Conservation (phyloP, 2,329 filamentous ascomycete genomes). For the Paraphaeosphaeria sporulosa region DNA sequence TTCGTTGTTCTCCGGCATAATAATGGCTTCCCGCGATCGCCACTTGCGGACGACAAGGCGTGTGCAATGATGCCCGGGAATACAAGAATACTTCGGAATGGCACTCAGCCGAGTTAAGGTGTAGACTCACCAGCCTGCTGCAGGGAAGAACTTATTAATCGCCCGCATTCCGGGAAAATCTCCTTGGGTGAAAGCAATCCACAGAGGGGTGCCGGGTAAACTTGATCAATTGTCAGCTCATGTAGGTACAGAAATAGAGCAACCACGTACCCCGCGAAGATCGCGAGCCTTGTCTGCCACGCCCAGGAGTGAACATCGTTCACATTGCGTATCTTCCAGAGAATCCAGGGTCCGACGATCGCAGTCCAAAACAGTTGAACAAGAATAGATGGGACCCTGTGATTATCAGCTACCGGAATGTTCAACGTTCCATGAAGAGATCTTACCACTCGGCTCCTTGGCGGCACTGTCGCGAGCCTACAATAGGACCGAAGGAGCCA, state of each 20-base stretch:
- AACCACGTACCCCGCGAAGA: constrained; percentile 43
- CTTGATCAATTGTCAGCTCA: constrained; percentile 33
- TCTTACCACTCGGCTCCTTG: constrained; percentile 71
- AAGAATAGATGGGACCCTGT: constrained; percentile 47
- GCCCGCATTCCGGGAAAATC: constrained; percentile 27
- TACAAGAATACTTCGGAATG: constrained; percentile 1
- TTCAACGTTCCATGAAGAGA: not conserved
- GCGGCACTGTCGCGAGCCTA: constrained; percentile 53
- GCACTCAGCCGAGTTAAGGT: constrained; percentile 3
- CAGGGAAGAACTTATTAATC: constrained; percentile 43
- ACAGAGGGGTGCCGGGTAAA: constrained; percentile 47
- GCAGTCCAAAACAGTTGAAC: constrained; percentile 48
- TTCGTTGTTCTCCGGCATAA: not conserved
- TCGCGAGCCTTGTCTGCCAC: constrained; percentile 49
- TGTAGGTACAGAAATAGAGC: not conserved
- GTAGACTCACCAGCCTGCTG: constrained; percentile 45
- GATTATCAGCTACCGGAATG: constrained; percentile 16
- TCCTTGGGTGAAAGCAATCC: constrained; percentile 48
- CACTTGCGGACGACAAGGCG: not conserved
- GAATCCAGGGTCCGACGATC: constrained; percentile 46
- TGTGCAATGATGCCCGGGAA: not conserved
- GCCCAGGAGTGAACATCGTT: constrained; percentile 49
- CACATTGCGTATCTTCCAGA: constrained; percentile 48
- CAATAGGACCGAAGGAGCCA: constrained; percentile 62
- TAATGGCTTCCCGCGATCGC: not conserved